Percentiles rank a stretch among this genome's conserved stretches.
Conservation (phyloP, 768 basidiomycete species). For the Coprinopsis cinerea region DNA sequence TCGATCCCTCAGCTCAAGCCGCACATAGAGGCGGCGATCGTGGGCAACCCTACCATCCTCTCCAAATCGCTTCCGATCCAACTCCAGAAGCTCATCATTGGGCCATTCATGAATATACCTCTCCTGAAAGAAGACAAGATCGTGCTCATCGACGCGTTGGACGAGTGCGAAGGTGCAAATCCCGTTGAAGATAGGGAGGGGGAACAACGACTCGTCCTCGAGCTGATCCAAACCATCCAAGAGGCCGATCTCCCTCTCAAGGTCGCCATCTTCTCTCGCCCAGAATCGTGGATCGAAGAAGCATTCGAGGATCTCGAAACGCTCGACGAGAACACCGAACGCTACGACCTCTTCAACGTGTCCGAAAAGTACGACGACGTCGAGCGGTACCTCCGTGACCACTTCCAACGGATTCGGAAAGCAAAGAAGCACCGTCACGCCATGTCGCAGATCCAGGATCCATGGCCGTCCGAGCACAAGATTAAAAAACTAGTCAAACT, state of each 20-base stretch:
- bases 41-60: neutral
- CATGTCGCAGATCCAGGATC: neutral
- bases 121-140: no score
- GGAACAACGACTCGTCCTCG: neutral
- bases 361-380: neutral
- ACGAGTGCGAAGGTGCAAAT: conserved; percentile 5
- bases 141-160: conserved; percentile 10
- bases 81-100: conserved; percentile 4
- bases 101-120: conserved; percentile 3
- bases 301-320: neutral
- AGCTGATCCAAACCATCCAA: neutral
- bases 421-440: neutral
- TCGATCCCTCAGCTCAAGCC: neutral
- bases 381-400: neutral
- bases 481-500: neutral
- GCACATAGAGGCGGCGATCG: neutral
- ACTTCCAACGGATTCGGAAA: neutral
- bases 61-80: neutral
- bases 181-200: neutral
- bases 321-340: neutral
- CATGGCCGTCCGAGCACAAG: conserved; percentile 4
- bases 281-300: no score
- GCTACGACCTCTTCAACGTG: neutral
- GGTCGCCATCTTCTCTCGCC: conserved; percentile 4
- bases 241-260: neutral